Evolutionary conservation across 345 rosid genomes (phyloP), one percentile per base, ranked within the genome.

Genomic region (Lenwebbia sp.): DNA sequence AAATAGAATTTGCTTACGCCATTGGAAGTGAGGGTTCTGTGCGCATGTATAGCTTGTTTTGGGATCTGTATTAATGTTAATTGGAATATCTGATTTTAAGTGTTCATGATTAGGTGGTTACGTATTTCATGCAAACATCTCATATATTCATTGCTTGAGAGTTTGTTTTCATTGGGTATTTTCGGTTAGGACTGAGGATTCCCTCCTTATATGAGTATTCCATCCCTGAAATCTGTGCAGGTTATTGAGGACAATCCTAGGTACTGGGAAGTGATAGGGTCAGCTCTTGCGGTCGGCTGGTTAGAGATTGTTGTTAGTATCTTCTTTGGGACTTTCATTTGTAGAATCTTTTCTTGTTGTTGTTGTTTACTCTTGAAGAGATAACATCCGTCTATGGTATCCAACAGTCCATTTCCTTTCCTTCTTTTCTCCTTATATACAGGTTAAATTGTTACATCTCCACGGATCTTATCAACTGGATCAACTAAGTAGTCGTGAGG

Each of bases 381-480:
- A 11, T 49, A 26, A 40, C 25, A 14, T 25, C n/a, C 54, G 51
- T 30, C 23, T 6, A 41, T 76, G 44, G 70, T 30, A 65, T 85
- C 75, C 54, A 28, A 53, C 54, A 76, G 49, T 26, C 51, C 6
- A 28, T 26, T 60, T 85, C 23, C 50, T 74, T 26, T 17, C 83
- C 13, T 60, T 87, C 54, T 82, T 83, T 55, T 88, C 83, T 83
- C 74, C 22, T 86, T 90, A 85, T 86, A 81, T 47, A 19, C 94
- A 96, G 99, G 98, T 96, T 86, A 97, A 96, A 90, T 57, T 96
- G 92, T 86, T 96, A 91, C 94, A 94, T 85, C 91, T 96, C 85
- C 99, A 96, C 87, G 95, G 99, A 76, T 97, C 99, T 86, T 96
- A 97, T 90, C 98, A 89, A 83, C 89, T 97, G 87, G 99, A 97